Evolutionary conservation across 805 yeast species (phyloP), one percentile per base, ranked within the genome.

Genomic region (Lachancea cidri): DNA sequence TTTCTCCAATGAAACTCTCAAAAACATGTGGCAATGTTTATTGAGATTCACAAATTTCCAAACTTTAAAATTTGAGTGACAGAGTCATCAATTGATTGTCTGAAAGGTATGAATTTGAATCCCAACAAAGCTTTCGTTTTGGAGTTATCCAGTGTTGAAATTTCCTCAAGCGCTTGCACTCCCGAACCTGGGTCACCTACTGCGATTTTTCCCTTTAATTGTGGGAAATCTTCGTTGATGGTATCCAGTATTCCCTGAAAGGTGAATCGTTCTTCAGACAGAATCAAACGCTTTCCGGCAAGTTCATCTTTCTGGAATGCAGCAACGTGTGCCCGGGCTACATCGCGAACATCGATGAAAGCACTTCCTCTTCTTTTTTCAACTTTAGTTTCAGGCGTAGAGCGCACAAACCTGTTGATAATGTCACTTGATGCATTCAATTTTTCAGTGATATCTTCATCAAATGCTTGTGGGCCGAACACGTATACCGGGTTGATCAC

Each of bases 301-400:
- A 52, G 46, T 17, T 65, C 58, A 24, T 55, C 60, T 38, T 57
- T 63, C 50, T 70, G 72, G 41, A 75, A 64, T 3, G 81, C 79
- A 14, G 53, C 47, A 6, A 76, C 48, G 53, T 81, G 86, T 4
- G 81, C 79, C 41, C 52, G 54, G 6, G 84, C 82, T 29, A 75
- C 81, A 52, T 81, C 85, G 49, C 83, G 66, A 5, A 79, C 83
- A 56, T 79, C 83, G 18, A 74, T 66, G 35, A 54, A 68, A 13
- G 48, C 50, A 48, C 53, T 48, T 60, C 55, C 31, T 57, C 57
- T 14, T 7, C 38, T 33, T 3, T 57, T 39, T 46, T 57, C 58
- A 45, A 67, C 48, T 24, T 44, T 41, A 9, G 55, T 55, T 35
- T 56, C 50, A 52, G 51, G 43, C 2, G 53, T 45, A 50, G 58